Percentiles rank a stretch among this genome's conserved stretches.
Evolutionary conservation across 2,329 filamentous ascomycete species (phyloP).

Genomic region (Hypoxylon sp.): DNA sequence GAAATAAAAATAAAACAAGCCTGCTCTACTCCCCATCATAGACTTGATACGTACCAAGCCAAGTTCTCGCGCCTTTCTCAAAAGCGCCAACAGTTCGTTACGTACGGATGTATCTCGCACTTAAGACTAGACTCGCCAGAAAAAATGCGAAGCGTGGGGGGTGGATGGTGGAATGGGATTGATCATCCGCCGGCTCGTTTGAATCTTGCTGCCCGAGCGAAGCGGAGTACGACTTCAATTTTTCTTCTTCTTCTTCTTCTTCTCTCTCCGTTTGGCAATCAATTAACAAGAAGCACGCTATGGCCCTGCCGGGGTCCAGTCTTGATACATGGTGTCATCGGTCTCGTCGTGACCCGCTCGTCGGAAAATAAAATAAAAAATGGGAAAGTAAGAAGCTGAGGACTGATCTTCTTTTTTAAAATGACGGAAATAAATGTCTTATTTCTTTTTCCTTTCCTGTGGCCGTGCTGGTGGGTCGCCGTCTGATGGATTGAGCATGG

Average conservation of each 20-base stretch:
- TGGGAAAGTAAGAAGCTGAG: neutral
- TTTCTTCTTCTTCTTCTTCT: slow-evolving; percentile 27
- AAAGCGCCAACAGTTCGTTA: slow-evolving; percentile 17
- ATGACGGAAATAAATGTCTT: too few relatives aligned
- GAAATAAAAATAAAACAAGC: too few relatives aligned
- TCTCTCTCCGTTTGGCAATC: slow-evolving; percentile 40
- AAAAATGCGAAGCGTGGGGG: slow-evolving; percentile 32
- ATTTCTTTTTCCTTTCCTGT: too few relatives aligned
- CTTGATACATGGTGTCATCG: slow-evolving; percentile 20
- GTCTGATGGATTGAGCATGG: slow-evolving; percentile 23
- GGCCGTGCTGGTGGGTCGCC: slow-evolving; percentile 27
- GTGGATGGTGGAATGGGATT: slow-evolving; percentile 30
- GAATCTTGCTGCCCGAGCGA: slow-evolving; percentile 52
- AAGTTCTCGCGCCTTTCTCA: slow-evolving; percentile 7
- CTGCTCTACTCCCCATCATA: too few relatives aligned
- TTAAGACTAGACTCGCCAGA: slow-evolving; percentile 30
- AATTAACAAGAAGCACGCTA: slow-evolving; percentile 38
- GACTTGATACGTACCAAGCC: slow-evolving; percentile 5
- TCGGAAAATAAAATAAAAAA: slow-evolving; percentile 9
- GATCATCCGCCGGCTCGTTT: slow-evolving; percentile 47
- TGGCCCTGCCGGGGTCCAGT: slow-evolving; percentile 32
- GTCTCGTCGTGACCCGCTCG: slow-evolving; percentile 8
- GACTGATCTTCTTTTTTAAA: too few relatives aligned
- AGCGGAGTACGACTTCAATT: slow-evolving; percentile 39
- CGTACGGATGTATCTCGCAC: slow-evolving; percentile 2